These are phyloP conservation scores for Xylaria longipes DNA, from an alignment of 495 filamentous ascomycete genomes.

Conservation along the genomic window DNA sequence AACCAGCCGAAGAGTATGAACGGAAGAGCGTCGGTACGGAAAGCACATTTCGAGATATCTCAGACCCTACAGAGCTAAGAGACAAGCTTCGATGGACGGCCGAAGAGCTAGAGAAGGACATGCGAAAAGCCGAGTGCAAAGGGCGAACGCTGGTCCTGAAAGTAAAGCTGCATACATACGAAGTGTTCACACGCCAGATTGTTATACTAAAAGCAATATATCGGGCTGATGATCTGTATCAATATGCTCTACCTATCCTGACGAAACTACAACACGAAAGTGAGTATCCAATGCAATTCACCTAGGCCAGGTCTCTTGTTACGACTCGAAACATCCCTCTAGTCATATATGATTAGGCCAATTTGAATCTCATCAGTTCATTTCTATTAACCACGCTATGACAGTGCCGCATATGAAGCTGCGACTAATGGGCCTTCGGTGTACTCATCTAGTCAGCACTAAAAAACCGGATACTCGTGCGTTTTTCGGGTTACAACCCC, in stretches of 20 bases:
- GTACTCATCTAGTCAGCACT: constrained; percentile 84
- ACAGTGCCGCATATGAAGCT: constrained; percentile 74
- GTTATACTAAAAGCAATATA: constrained; percentile 74
- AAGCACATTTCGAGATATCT: constrained; percentile 86
- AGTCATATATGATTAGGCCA: background rate
- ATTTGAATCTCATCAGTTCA: background rate
- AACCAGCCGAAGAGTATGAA: constrained; percentile 88
- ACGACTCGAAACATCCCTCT: background rate
- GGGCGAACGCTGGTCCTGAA: constrained; percentile 90
- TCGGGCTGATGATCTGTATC: constrained; percentile 82
- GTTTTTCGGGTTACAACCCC: constrained; percentile 74
- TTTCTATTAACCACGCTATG: background rate
- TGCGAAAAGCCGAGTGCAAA: constrained; percentile 79
- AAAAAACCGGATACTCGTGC: constrained; percentile 73
- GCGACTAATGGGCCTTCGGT: constrained; percentile 85
- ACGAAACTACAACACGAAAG: constrained; percentile 82
- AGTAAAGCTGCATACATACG: constrained; percentile 92
- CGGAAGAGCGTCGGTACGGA: constrained; percentile 95
- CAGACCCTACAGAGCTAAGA: constrained; percentile 68
- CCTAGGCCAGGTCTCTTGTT: background rate
- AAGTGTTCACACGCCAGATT: constrained; percentile 84
- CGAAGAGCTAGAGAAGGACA: constrained; percentile 87
- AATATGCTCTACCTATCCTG: constrained; percentile 81
- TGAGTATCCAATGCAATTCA: constrained; percentile 3
- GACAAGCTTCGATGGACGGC: constrained; percentile 80